phyloP scores from a whole-genome alignment of 2,329 filamentous ascomycete species.

The Hymenoscyphus scutula region DNA sequence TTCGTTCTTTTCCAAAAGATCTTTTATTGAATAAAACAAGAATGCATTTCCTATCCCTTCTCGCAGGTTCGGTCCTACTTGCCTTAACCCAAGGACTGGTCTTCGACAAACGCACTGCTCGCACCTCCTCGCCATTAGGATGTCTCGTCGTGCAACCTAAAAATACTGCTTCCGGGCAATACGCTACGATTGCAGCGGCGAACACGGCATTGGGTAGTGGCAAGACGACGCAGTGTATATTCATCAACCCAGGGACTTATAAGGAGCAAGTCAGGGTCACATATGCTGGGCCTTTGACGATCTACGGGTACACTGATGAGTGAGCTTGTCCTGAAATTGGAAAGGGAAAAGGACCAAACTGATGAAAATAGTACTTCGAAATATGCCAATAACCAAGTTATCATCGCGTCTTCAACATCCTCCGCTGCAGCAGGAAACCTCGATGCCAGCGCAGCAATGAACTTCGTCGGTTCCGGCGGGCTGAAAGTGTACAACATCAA shows the following conservation, averaged over 20 bases:
- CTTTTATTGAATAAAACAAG: not conserved
- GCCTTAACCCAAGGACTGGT: not conserved
- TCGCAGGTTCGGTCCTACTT: not conserved
- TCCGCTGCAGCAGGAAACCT: slow-evolving; percentile 20
- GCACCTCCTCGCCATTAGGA: not conserved
- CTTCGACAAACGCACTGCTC: not conserved
- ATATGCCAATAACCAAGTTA: slow-evolving; percentile 21
- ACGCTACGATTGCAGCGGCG: slow-evolving; percentile 15
- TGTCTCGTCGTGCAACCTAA: slow-evolving; percentile 1
- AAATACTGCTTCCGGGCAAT: slow-evolving; percentile 12
- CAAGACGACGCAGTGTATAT: slow-evolving; percentile 32
- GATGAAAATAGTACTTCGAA: slow-evolving; percentile 15
- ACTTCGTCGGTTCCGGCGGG: slow-evolving; percentile 44
- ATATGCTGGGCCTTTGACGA: slow-evolving; percentile 40
- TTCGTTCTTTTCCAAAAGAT: not conserved
- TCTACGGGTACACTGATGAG: slow-evolving; percentile 49
- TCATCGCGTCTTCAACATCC: slow-evolving; percentile 8
- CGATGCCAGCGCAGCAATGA: slow-evolving; percentile 44
- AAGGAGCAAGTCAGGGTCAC: slow-evolving; percentile 43
- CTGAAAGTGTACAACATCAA: slow-evolving; percentile 58
- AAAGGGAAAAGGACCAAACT: not conserved
- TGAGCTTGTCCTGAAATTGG: slow-evolving; percentile 14
- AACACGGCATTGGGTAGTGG: slow-evolving; percentile 17
- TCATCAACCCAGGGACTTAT: slow-evolving; percentile 42
- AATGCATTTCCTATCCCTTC: not conserved